Conservation (phyloP, 2,329 filamentous ascomycete genomes). For the Dactylellina parvicollis region DNA sequence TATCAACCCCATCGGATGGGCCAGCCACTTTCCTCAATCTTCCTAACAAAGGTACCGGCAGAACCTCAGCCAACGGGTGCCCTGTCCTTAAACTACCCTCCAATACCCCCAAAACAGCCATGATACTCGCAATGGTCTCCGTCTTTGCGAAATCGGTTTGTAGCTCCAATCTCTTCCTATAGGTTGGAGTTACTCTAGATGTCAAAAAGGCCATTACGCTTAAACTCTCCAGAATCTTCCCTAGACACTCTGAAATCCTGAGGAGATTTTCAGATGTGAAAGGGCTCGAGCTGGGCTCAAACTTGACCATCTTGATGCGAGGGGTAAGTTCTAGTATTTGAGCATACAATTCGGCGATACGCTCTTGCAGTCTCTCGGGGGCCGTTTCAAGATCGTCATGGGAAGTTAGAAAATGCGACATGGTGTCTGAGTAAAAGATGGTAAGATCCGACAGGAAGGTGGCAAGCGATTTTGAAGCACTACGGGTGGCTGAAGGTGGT, state of each 20-base stretch:
- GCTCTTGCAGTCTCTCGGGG: slow-evolving; percentile 56
- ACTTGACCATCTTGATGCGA: slow-evolving; percentile 60
- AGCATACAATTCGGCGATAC: slow-evolving; percentile 58
- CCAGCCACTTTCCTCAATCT: slow-evolving; percentile 56
- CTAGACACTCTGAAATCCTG: slow-evolving; percentile 60
- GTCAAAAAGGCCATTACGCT: slow-evolving; percentile 61
- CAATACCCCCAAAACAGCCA: slow-evolving; percentile 65
- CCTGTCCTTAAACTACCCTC: slow-evolving; percentile 66
- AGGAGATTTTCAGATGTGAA: slow-evolving; percentile 61
- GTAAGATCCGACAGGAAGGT: slow-evolving; percentile 63
- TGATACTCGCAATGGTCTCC: slow-evolving; percentile 65
- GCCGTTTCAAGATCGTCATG: slow-evolving; percentile 55
- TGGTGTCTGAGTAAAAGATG: slow-evolving; percentile 64
- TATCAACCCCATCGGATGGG: slow-evolving; percentile 31
- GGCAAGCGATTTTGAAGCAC: slow-evolving; percentile 64
- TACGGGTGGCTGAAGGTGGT: slow-evolving; percentile 64
- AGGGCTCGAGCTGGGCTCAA: slow-evolving; percentile 62
- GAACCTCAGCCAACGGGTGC: slow-evolving; percentile 64
- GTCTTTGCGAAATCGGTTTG: slow-evolving; percentile 63
- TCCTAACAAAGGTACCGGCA: slow-evolving; percentile 65
- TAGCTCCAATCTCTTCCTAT: slow-evolving; percentile 62
- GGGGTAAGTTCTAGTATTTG: slow-evolving; percentile 59
- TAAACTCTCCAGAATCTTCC: slow-evolving; percentile 60
- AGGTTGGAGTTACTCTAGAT: slow-evolving; percentile 60
- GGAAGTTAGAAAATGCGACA: slow-evolving; percentile 64